These are phyloP conservation scores for Salix viminalis DNA, from an alignment of 345 rosid genomes.

Conservation along the genomic window DNA sequence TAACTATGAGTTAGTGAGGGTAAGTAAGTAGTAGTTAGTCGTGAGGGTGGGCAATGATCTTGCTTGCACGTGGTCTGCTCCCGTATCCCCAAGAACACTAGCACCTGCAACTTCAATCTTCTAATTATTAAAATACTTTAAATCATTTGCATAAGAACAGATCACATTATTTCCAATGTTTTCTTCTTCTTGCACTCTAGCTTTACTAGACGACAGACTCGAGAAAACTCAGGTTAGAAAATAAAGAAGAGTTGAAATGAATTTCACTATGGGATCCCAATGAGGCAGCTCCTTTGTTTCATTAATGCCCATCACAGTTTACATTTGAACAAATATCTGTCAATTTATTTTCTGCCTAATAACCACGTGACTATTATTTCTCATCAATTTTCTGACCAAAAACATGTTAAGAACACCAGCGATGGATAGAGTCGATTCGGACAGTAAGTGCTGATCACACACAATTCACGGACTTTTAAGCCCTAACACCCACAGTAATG, in stretches of 20 bases:
- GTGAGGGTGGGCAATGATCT: slow-evolving; percentile 51
- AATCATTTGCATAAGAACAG: slow-evolving; percentile 8
- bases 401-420: background rate
- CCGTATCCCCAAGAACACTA: slow-evolving; percentile 40
- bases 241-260: background rate
- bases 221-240: slow-evolving; percentile 10
- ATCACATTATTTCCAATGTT: slow-evolving; percentile 7
- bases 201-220: slow-evolving; percentile 4
- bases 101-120: slow-evolving; percentile 41
- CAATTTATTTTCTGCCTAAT: background rate
- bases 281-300: background rate
- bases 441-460: no score
- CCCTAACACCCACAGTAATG: background rate
- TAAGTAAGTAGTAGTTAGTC: slow-evolving; percentile 20
- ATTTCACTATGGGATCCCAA: background rate
- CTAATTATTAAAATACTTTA: slow-evolving; percentile 12
- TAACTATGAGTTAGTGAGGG: background rate
- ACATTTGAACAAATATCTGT: background rate
- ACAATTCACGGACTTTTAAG: no score
- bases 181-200: background rate
- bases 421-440: no score
- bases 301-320: background rate
- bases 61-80: slow-evolving; percentile 49
- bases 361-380: background rate
- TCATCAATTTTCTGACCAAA: background rate